Evolutionary conservation across 495 filamentous ascomycete genomes (phyloP).

Genomic region (Saxophila tyrrhenica): DNA sequence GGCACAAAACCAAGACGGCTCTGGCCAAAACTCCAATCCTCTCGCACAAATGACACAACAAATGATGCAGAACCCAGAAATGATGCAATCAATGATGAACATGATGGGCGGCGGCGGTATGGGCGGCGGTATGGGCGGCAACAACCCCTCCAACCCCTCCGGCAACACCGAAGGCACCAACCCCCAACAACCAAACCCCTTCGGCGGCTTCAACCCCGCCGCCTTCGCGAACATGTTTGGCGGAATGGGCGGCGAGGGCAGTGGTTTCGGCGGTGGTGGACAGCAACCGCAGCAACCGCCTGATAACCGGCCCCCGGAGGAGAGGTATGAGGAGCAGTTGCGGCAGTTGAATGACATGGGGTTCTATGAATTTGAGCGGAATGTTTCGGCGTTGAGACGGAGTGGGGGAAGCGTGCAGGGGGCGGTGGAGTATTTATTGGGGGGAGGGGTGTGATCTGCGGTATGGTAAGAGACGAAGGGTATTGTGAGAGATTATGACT

Average conservation of each 20-base stretch:
- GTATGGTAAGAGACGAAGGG: neutral
- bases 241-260: neutral
- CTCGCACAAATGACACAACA: conserved; percentile 32
- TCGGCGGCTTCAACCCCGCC: conserved; percentile 15
- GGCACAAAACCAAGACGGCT: conserved; percentile 10
- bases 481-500: neutral
- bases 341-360: conserved; percentile 98
- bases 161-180: neutral
- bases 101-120: conserved; percentile 37
- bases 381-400: conserved; percentile 77
- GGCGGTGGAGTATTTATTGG: conserved; percentile 66
- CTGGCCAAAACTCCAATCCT: conserved; percentile 22
- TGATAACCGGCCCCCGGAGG: conserved; percentile 85
- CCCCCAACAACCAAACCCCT: conserved; percentile 15
- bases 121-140: conserved; percentile 31
- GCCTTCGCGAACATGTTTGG: neutral
- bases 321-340: conserved; percentile 80
- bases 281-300: conserved; percentile 39
- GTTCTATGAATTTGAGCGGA: conserved; percentile 91
- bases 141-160: neutral
- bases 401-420: conserved; percentile 92
- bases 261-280: conserved; percentile 10
- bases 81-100: conserved; percentile 34
- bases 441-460: neutral
- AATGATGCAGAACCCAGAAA: conserved; percentile 33